Percentiles rank a stretch among this genome's conserved stretches.
Conservation (phyloP, 176 grass and related monocot genomes). For the Canna indica region DNA sequence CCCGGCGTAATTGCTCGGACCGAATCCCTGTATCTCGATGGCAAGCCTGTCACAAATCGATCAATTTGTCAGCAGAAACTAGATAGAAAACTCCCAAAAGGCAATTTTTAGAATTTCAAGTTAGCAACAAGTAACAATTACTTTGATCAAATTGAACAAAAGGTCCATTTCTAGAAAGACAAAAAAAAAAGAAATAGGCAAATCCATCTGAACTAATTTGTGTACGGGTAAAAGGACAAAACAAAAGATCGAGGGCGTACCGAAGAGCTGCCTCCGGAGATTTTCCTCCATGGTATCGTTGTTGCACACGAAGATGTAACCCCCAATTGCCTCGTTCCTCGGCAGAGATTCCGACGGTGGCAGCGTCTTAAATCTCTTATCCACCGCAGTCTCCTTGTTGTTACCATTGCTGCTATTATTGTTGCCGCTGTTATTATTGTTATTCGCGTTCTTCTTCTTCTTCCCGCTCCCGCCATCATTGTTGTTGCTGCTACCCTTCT, state of each 20-base stretch:
- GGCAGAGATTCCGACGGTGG: constrained; percentile 81
- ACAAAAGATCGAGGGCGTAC: constrained; percentile 21
- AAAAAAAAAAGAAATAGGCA: background rate
- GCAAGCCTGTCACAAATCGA: constrained; percentile 28
- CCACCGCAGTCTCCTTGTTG: constrained; percentile 21
- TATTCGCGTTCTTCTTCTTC: constrained; percentile 12
- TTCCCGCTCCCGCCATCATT: background rate
- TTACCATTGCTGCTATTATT: constrained; percentile 19
- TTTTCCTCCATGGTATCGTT: constrained; percentile 99
- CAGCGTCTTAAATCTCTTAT: constrained; percentile 97
- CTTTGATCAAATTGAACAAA: background rate
- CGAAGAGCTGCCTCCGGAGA: constrained; percentile 83
- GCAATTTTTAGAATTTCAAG: background rate
- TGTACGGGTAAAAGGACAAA: background rate
- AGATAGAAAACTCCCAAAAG: background rate
- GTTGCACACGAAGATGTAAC: constrained; percentile 98
- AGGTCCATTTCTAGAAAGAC: background rate
- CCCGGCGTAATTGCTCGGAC: constrained; percentile 85
- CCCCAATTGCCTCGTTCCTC: constrained; percentile 61
- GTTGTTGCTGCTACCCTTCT: constrained; percentile 15
- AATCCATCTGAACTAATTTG: background rate
- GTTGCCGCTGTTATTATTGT: constrained; percentile 31
- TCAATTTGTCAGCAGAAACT: background rate
- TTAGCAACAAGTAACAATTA: background rate
- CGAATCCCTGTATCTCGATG: constrained; percentile 88